Percentiles rank a stretch among this genome's conserved stretches.
Conservation (phyloP, 179 eudicot species). For the Corrigiola litoralis region DNA sequence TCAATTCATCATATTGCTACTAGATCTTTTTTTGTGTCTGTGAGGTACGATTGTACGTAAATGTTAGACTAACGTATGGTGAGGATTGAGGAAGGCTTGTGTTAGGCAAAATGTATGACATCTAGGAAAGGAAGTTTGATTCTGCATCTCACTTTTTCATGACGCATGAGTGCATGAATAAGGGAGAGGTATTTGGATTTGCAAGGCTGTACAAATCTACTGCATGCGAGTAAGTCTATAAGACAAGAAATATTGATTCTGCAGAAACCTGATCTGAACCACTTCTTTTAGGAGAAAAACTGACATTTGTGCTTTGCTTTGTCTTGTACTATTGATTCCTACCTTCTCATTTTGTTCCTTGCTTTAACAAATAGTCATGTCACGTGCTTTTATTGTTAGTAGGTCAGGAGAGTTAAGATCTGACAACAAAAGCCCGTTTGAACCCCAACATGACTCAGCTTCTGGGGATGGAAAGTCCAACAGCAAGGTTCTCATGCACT, state of each 20-base stretch:
- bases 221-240: constrained; percentile 1
- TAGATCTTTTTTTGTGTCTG: too few relatives aligned
- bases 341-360: constrained; percentile 16
- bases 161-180: neutral
- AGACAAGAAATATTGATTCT: constrained; percentile 28
- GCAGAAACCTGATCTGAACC: constrained; percentile 15
- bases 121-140: constrained; percentile 3
- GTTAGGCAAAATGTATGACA: neutral
- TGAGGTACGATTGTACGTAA: too few relatives aligned
- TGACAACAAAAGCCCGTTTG: constrained; percentile 28
- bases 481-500: constrained; percentile 41
- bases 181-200: neutral
- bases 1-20: neutral
- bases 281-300: constrained; percentile 17
- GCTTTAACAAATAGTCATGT: constrained; percentile 15
- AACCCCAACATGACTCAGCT: constrained; percentile 27
- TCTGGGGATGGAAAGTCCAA: constrained; percentile 30
- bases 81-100: neutral
- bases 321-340: constrained; percentile 18
- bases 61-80: neutral
- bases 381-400: constrained; percentile 15
- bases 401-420: constrained; percentile 35
- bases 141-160: constrained; percentile 9
- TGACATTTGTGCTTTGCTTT: constrained; percentile 29
- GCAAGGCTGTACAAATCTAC: constrained; percentile 21